Evolutionary conservation across 768 basidiomycete species (phyloP).

Genomic region (Suillus tomentosus): DNA sequence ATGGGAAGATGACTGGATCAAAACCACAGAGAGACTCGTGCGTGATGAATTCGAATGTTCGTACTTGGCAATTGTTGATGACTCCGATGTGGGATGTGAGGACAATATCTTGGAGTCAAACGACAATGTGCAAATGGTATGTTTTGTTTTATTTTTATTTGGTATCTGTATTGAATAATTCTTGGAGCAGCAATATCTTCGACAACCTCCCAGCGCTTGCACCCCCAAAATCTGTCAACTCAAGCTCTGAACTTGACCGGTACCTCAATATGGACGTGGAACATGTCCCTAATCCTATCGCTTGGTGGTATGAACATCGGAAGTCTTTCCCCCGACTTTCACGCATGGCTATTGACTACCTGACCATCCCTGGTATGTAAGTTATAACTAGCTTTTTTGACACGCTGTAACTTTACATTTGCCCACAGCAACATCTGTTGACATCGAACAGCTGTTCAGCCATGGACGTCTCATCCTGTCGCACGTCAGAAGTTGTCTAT

Average conservation of each 20-base stretch:
- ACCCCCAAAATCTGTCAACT: conserved; percentile 7
- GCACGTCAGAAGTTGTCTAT: conserved; percentile 28
- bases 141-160: neutral
- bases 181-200: conserved; percentile 29
- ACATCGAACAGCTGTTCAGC: conserved; percentile 33
- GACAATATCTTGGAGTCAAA: no score
- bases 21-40: no score
- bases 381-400: no score
- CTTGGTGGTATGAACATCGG: conserved; percentile 34
- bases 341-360: no score
- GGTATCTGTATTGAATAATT: neutral
- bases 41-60: no score
- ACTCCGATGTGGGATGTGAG: no score
- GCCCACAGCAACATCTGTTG: conserved; percentile 30
- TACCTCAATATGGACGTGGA: conserved; percentile 32
- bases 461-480: conserved; percentile 27
- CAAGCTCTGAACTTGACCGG: conserved; percentile 29
- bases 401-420: no score
- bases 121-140: no score
- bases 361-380: no score
- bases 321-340: neutral
- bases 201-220: conserved; percentile 28
- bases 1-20: no score
- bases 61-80: no score
- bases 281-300: conserved; percentile 24